Evolutionary conservation across 805 yeast genomes (phyloP), one percentile per base, ranked within the genome.

Genomic region (Wickerhamomyces rabaulensis): DNA sequence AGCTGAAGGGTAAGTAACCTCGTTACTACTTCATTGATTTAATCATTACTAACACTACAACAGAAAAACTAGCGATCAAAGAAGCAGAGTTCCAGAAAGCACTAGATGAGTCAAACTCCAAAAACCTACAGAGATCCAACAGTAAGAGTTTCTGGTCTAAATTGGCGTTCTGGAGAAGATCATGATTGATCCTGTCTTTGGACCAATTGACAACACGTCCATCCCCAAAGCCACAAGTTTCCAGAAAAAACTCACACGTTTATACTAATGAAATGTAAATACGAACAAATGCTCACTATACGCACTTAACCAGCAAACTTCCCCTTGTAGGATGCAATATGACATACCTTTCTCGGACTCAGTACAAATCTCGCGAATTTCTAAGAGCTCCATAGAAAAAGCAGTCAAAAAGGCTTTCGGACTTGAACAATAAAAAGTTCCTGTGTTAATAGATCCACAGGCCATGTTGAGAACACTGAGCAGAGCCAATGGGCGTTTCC

Each of bases 1-100:
- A 50, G 16, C 48, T 59, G 1, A 41, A 49, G 38, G 7, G 62
- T 58, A 37, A 44, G 62, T 52, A 25, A 8, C 20, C 7, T 2
- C 15, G n/a, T 25, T 4, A 7, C 22, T n/a, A 21, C 15, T 16
- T 13, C 15, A 17, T n/a, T n/a, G n/a, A 16, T 25, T 19, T 33
- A 35, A 40, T 21, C 9, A 25, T 21, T 31, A 46, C 54, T 49
- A 51, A 46, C 50, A 13, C 8, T 9, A n/a, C 9, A 7, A 41
- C 23, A 52, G 57, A 3, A 10, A 41, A 42, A 36, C 49, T 55
- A 6, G 10, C 29, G 16, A 25, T 12, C 17, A 51, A 50, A 31
- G 58, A 55, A 26, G 43, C 43, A 8, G 52, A 48, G 36, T 42
- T 49, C 3, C 44, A 47, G 10, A 7, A 21, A 4, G 48, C 42